phyloP scores from a whole-genome alignment of 441 rosid genomes.

The Croton laevigatus region DNA sequence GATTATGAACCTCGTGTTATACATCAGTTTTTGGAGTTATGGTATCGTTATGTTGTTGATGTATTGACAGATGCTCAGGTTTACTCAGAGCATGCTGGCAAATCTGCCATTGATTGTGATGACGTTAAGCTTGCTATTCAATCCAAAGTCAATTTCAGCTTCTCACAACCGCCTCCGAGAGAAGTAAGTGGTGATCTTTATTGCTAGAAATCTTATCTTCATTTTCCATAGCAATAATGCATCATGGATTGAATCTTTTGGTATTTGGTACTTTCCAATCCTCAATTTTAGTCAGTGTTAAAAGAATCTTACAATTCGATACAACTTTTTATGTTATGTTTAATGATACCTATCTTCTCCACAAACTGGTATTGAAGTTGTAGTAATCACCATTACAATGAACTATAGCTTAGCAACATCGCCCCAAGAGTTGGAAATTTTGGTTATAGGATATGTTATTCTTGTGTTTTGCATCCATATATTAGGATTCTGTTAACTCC shows the following conservation, averaged over 20 bases:
- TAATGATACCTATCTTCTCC: too few relatives aligned
- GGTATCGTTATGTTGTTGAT: constrained; percentile 86
- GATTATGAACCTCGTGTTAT: constrained; percentile 86
- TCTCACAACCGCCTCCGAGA: constrained; percentile 91
- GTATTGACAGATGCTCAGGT: constrained; percentile 83
- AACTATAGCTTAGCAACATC: too few relatives aligned
- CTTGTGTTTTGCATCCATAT: too few relatives aligned
- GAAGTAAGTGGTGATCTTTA: constrained; percentile 43
- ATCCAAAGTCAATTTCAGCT: constrained; percentile 81
- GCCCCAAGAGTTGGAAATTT: not conserved
- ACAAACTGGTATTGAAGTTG: too few relatives aligned
- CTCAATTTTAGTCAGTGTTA: too few relatives aligned
- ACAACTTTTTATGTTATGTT: too few relatives aligned
- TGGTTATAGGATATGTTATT: too few relatives aligned
- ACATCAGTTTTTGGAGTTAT: constrained; percentile 79
- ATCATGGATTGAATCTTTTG: too few relatives aligned
- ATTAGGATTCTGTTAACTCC: too few relatives aligned
- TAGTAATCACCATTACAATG: too few relatives aligned
- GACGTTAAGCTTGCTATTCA: constrained; percentile 90
- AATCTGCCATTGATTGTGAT: constrained; percentile 66
- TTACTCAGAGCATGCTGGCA: constrained; percentile 86
- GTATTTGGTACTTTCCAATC: too few relatives aligned
- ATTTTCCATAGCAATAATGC: not conserved
- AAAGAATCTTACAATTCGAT: too few relatives aligned
- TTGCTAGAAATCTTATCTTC: not conserved